Percentiles rank a stretch among this genome's conserved stretches.
phyloP scores from a whole-genome alignment of 2,329 filamentous ascomycete genomes.

The Colletotrichum caudatum region DNA sequence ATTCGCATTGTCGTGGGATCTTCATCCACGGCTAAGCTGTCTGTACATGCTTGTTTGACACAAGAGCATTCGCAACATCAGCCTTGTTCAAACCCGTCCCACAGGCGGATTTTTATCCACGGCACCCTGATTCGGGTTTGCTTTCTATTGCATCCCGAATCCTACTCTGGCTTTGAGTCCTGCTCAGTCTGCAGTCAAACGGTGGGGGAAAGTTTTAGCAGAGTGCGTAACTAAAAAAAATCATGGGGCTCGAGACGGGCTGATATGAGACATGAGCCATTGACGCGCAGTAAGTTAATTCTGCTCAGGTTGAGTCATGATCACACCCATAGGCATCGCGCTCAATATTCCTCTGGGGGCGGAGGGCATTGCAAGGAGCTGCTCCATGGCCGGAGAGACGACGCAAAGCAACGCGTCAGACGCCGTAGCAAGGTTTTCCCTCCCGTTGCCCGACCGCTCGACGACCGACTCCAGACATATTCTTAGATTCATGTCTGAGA shows the following conservation, averaged over 20 bases:
- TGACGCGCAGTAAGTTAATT: not conserved
- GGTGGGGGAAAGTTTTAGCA: not conserved
- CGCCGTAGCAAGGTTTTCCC: constrained; percentile 16
- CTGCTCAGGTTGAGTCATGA: not conserved
- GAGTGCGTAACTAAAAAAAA: not conserved
- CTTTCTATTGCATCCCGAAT: not conserved
- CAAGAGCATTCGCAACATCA: not conserved
- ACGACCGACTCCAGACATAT: not conserved
- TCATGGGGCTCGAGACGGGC: not conserved
- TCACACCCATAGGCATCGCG: not conserved
- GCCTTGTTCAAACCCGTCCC: not conserved
- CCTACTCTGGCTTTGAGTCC: not conserved
- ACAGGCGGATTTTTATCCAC: not conserved
- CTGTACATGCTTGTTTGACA: not conserved
- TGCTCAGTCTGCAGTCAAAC: too few relatives aligned
- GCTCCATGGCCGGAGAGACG: not conserved
- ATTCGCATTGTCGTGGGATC: not conserved
- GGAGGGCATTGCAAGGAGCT: not conserved
- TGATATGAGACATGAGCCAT: not conserved
- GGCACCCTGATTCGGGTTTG: not conserved
- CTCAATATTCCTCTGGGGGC: not conserved
- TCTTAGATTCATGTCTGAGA: not conserved
- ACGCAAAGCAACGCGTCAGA: not conserved
- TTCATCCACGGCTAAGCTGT: not conserved
- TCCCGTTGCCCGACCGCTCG: not conserved